phyloP scores from a whole-genome alignment of 169 alveolate genomes.

The Cryptosporidium baileyi region DNA sequence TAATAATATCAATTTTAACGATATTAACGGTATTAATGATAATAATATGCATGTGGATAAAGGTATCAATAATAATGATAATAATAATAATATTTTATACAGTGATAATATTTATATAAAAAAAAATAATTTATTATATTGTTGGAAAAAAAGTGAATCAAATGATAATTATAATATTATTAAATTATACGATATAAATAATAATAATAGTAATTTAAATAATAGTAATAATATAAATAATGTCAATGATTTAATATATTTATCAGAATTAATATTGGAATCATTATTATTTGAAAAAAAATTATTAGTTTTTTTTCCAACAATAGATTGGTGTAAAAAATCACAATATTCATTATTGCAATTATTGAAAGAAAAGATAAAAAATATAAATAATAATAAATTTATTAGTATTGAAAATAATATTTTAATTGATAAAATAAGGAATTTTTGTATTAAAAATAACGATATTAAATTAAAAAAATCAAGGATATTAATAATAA shows the following conservation, averaged over 20 bases:
- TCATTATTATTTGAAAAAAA: conserved; percentile 1
- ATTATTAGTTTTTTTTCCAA: conserved; percentile 42
- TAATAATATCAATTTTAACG: background rate
- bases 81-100: background rate
- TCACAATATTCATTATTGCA: background rate
- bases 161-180: background rate
- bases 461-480: background rate
- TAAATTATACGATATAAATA: background rate
- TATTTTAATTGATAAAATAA: background rate
- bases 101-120: conserved; percentile 21
- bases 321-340: conserved; percentile 61
- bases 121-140: background rate
- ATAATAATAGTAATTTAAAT: background rate
- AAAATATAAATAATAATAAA: background rate
- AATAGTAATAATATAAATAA: background rate
- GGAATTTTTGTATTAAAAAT: background rate
- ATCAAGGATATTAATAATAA: background rate
- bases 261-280: conserved; percentile 29
- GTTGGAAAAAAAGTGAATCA: conserved; percentile 4
- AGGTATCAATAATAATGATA: background rate
- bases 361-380: background rate
- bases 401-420: background rate
- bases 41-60: no score
- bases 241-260: conserved; percentile 16
- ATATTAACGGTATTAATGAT: background rate